Percentiles rank a stretch among this genome's conserved stretches.
These are phyloP conservation scores for Barnettozyma sp. DNA, from an alignment of 805 yeast species.

Conservation along the genomic window DNA sequence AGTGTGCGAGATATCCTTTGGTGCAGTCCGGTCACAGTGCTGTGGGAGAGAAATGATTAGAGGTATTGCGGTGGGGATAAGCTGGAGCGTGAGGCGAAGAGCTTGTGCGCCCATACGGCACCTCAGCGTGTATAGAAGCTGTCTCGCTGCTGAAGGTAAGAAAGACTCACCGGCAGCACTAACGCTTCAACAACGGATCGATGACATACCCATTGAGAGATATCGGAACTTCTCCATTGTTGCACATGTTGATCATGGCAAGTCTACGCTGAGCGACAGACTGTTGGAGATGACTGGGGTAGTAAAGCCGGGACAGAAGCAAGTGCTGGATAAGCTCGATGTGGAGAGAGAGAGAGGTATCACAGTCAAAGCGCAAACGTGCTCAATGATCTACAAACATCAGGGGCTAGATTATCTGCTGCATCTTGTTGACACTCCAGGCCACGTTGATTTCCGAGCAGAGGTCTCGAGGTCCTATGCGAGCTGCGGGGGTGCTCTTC, in stretches of 20 bases:
- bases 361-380: conserved; percentile 95
- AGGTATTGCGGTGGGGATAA: too few relatives aligned
- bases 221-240: conserved; percentile 90
- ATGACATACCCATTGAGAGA: conserved; percentile 73
- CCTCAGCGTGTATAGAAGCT: too few relatives aligned
- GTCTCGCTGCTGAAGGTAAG: too few relatives aligned
- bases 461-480: conserved; percentile 94
- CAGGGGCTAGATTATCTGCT: conserved; percentile 68
- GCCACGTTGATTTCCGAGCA: conserved; percentile 92
- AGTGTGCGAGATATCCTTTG: too few relatives aligned
- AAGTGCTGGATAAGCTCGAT: conserved; percentile 84
- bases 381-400: conserved; percentile 78
- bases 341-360: conserved; percentile 96
- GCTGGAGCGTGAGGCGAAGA: too few relatives aligned
- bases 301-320: conserved; percentile 73
- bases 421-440: conserved; percentile 95
- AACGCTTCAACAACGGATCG: conserved; percentile 48
- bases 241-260: conserved; percentile 91
- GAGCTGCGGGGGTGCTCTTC: conserved; percentile 89
- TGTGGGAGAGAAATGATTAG: too few relatives aligned
- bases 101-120: conserved; percentile 1
- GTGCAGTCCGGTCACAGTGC: too few relatives aligned
- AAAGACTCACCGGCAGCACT: too few relatives aligned
- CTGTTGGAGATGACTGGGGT: conserved; percentile 85
- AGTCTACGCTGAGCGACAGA: conserved; percentile 85